phyloP scores from a whole-genome alignment of 345 rosid genomes.

The Eucalyptus victrix region DNA sequence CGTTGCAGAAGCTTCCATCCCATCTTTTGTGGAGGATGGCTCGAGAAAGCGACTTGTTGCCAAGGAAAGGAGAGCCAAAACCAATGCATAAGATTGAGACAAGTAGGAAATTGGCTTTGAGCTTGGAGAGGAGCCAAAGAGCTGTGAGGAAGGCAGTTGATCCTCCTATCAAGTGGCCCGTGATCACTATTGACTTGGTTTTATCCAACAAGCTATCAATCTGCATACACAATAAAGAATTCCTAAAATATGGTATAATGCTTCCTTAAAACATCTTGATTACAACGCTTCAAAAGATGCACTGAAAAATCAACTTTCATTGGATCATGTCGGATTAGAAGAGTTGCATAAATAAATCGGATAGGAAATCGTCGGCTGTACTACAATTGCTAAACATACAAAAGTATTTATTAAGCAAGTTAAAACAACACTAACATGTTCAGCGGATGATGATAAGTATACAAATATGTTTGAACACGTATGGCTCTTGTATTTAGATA shows the following conservation, averaged over 20 bases:
- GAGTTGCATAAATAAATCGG: rapidly evolving
- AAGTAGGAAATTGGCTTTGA: no score
- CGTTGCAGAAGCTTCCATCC: background rate
- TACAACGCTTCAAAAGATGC: background rate
- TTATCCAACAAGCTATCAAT: background rate
- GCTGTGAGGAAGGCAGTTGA: background rate
- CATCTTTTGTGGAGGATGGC: background rate
- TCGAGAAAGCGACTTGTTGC: background rate
- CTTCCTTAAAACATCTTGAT: background rate
- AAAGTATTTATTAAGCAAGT: background rate
- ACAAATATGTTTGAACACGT: background rate
- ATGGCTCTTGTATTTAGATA: background rate
- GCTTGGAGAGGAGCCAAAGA: background rate
- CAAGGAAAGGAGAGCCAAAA: background rate
- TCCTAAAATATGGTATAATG: no score
- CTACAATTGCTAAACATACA: background rate
- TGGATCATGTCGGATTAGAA: no score
- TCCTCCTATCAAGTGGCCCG: background rate
- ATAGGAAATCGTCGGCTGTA: background rate
- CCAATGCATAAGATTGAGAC: background rate
- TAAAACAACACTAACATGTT: background rate
- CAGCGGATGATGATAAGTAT: background rate
- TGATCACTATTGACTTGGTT: background rate
- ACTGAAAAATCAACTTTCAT: no score
- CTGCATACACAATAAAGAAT: background rate